phyloP scores from a whole-genome alignment of 805 yeast species.

The Brettanomyces sp. region DNA sequence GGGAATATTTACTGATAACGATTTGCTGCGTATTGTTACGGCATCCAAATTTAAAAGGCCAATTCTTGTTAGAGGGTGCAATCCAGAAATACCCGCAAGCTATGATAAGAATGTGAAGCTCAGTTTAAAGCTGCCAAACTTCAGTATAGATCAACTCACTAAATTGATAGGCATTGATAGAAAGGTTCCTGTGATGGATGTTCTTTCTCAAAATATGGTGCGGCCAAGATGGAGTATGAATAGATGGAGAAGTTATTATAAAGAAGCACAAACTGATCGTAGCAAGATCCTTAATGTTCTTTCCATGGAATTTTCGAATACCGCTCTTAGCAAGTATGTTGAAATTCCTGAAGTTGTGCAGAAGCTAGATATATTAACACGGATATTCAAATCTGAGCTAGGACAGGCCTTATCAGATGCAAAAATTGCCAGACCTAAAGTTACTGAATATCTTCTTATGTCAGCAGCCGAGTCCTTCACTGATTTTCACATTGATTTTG shows the following conservation, averaged over 20 bases:
- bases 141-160: slow-evolving; percentile 49
- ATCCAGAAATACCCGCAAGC: slow-evolving; percentile 7
- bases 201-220: slow-evolving; percentile 61
- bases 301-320: slow-evolving; percentile 65
- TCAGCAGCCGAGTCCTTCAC: slow-evolving; percentile 74
- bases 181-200: slow-evolving; percentile 81
- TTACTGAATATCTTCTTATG: slow-evolving; percentile 76
- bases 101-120: slow-evolving; percentile 8
- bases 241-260: slow-evolving; percentile 68
- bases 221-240: slow-evolving; percentile 57
- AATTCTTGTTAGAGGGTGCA: slow-evolving; percentile 22
- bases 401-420: slow-evolving; percentile 2
- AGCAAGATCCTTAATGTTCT: slow-evolving; percentile 73
- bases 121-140: slow-evolving; percentile 34
- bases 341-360: slow-evolving; percentile 59
- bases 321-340: slow-evolving; percentile 38
- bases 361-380: slow-evolving; percentile 58
- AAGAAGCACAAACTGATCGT: slow-evolving; percentile 32
- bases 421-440: slow-evolving; percentile 37
- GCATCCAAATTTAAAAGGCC: slow-evolving; percentile 23
- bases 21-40: slow-evolving; percentile 15
- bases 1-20: slow-evolving; percentile 18
- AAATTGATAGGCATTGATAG: slow-evolving; percentile 52
- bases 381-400: slow-evolving; percentile 40
- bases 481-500: slow-evolving; percentile 87